Conservation (phyloP, 2,329 filamentous ascomycete genomes). For the Cadophora malorum region DNA sequence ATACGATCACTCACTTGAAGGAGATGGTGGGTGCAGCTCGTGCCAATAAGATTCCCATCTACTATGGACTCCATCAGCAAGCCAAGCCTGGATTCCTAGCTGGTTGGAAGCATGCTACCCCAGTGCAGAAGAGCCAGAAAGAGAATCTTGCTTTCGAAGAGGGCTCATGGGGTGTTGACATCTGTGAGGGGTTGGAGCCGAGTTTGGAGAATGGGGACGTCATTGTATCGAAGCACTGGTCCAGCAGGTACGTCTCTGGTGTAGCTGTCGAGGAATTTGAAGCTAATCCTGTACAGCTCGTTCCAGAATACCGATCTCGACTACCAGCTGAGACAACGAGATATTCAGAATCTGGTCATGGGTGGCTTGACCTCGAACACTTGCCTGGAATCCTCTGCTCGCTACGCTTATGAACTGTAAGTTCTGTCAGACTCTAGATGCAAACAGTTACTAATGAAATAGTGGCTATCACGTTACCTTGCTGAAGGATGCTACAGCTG, state of each 20-base stretch:
- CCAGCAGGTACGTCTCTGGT: conserved; percentile 37
- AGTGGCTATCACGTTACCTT: conserved; percentile 41
- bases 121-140: conserved; percentile 32
- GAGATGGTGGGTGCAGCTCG: conserved; percentile 40
- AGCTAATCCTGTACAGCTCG: conserved; percentile 31
- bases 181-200: conserved; percentile 43
- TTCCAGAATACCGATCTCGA: conserved; percentile 48
- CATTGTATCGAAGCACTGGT: conserved; percentile 46
- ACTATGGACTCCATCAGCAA: conserved; percentile 47
- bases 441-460: neutral
- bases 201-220: conserved; percentile 42
- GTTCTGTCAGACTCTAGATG: conserved; percentile 17
- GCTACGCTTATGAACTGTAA: conserved; percentile 46
- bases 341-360: conserved; percentile 45
- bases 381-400: conserved; percentile 47
- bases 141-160: conserved; percentile 41
- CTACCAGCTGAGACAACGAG: conserved; percentile 45
- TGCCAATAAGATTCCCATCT: conserved; percentile 43
- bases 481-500: conserved; percentile 42
- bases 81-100: conserved; percentile 35
- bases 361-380: conserved; percentile 46
- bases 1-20: conserved; percentile 41
- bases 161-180: conserved; percentile 43
- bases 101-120: conserved; percentile 44
- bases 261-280: neutral